These are phyloP conservation scores for Bipolaris victoriae DNA, from an alignment of 2,329 filamentous ascomycete genomes.

Conservation along the genomic window DNA sequence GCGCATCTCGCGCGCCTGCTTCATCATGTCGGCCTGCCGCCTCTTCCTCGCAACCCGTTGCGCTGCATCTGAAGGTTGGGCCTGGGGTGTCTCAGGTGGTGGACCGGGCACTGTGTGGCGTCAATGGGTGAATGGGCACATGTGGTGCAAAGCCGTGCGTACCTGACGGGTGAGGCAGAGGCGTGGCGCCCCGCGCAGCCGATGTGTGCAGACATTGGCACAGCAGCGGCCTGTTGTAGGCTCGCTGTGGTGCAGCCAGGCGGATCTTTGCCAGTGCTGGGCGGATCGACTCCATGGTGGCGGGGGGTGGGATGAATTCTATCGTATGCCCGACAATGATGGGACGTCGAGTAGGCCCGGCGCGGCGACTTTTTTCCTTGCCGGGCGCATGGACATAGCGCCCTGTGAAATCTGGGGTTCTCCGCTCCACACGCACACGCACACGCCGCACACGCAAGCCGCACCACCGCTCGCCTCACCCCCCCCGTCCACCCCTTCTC, in stretches of 20 bases:
- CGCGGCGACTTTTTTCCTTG: constrained; percentile 11
- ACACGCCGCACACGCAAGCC: constrained; percentile 1
- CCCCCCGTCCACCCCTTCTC: constrained; percentile 1
- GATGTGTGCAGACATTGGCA: constrained; percentile 53
- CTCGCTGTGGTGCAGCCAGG: constrained; percentile 22
- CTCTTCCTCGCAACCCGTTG: constrained; percentile 57
- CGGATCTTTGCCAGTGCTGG: constrained; percentile 34
- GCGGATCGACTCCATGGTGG: constrained; percentile 39
- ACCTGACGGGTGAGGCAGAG: constrained; percentile 61
- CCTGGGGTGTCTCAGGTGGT: constrained; percentile 63
- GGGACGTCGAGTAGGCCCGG: not conserved
- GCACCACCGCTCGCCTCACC: not conserved
- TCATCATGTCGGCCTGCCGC: constrained; percentile 58
- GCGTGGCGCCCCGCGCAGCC: constrained; percentile 56
- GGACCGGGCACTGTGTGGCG: constrained; percentile 58
- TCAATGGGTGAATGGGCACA: constrained; percentile 3
- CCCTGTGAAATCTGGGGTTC: constrained; percentile 17
- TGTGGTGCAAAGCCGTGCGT: not conserved
- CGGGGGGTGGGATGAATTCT: not conserved
- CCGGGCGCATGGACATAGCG: constrained; percentile 1
- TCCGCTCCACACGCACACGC: constrained; percentile 12
- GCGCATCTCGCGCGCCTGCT: constrained; percentile 53
- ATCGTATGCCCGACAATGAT: not conserved
- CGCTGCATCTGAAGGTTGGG: constrained; percentile 55
- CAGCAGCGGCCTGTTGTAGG: constrained; percentile 28